Evolutionary conservation across 495 filamentous ascomycete species (phyloP).

Genomic region (Penicillium desertorum): DNA sequence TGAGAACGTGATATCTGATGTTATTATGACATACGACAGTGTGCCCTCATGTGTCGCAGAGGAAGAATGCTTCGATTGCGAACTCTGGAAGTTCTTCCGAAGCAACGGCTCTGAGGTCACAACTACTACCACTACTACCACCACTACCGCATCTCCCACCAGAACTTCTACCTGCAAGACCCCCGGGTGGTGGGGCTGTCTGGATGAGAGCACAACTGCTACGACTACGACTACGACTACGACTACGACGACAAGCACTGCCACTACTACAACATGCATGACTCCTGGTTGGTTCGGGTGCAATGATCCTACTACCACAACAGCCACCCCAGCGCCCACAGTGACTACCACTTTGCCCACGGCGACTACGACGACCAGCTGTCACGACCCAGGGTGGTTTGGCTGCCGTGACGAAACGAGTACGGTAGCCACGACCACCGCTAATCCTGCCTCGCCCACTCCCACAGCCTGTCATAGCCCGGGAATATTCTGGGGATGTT

Average conservation of each 20-base stretch:
- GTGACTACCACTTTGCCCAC: slow-evolving; percentile 30
- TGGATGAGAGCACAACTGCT: slow-evolving; percentile 62
- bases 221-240: slow-evolving; percentile 44
- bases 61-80: slow-evolving; percentile 83
- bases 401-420: slow-evolving; percentile 60
- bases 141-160: slow-evolving; percentile 57
- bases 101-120: slow-evolving; percentile 81
- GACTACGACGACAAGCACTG: slow-evolving; percentile 53
- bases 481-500: neutral
- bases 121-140: slow-evolving; percentile 58
- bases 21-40: slow-evolving; percentile 75
- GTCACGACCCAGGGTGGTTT: slow-evolving; percentile 69
- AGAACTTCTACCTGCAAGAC: slow-evolving; percentile 85
- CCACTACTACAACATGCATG: slow-evolving; percentile 79
- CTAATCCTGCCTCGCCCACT: neutral
- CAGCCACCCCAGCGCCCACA: slow-evolving; percentile 15
- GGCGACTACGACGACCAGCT: slow-evolving; percentile 41
- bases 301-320: slow-evolving; percentile 46
- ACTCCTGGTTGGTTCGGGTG: slow-evolving; percentile 71
- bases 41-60: slow-evolving; percentile 74
- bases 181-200: slow-evolving; percentile 68
- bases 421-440: slow-evolving; percentile 27
- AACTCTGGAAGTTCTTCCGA: slow-evolving; percentile 88
- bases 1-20: slow-evolving; percentile 76
- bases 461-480: neutral